Evolutionary conservation across 805 yeast species (phyloP), one percentile per base, ranked within the genome.

Genomic region (Zygoascus bituminiphila): DNA sequence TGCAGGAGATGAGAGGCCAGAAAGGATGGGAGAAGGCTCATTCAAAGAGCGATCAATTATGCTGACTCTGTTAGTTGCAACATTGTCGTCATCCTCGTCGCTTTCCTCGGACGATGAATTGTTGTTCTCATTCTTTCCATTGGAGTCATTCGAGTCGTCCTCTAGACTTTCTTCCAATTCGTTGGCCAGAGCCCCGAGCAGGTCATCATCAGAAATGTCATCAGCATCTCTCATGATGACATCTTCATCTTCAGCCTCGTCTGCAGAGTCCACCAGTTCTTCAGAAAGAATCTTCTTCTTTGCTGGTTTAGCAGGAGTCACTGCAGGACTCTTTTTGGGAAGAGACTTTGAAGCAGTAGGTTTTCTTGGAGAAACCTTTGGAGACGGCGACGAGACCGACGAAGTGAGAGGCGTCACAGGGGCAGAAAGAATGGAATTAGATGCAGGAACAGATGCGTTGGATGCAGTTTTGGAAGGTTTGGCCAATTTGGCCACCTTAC

Each of bases 141-240:
- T 39, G n/a, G 53, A 33, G 17, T 37, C 42, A 33, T 50, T 48
- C n/a, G 50, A 45, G 12, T 54, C 53, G 12, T 55, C 57, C 29
- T 54, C 60, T 5, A 56, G 50, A 1, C 56, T 49, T 25, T 58
- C 64, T 35, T 53, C 64, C 10, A 62, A 51, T 31, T 60, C 65
- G 42, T 57, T 60, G 7, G 63, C 66, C 17, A 62, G 53, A 9
- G 58, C 64, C 5, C 59, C 62, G 5, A 60, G 58, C 2, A 61
- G 47, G 23, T 55, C 63, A 36, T 60, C 61, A 37, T 62, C 61
- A 12, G 58, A 63, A 21, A 59, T 64, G n/a, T 58, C 63, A 20
- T 51, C 54, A 24, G 51, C 46, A 17, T 29, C 33, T 6, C n/a
- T 29, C 33, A 29, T 36, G n/a, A 12, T 12, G 21, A 10, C 20